phyloP scores from a whole-genome alignment of 2,329 filamentous ascomycete genomes.

The Clarireedia homoeocarpa region DNA sequence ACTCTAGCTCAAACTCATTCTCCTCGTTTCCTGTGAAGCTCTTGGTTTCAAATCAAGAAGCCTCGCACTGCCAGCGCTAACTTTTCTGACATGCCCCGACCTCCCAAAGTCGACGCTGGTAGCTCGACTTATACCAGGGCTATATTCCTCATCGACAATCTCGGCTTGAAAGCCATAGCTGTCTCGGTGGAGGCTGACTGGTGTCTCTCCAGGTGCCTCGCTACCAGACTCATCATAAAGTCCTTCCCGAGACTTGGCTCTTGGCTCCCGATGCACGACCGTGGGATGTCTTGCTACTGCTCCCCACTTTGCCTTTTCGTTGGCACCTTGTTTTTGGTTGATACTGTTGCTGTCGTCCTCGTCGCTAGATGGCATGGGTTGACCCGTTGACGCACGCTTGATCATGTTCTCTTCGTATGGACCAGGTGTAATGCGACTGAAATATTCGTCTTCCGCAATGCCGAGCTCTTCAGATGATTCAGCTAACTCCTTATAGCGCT shows the following conservation, averaged over 20 bases:
- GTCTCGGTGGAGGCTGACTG: slow-evolving; percentile 28
- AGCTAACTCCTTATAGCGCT: slow-evolving; percentile 43
- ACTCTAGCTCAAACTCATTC: slow-evolving; percentile 25
- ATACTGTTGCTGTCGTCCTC: slow-evolving; percentile 44
- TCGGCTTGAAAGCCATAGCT: slow-evolving; percentile 15
- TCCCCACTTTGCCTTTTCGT: slow-evolving; percentile 28
- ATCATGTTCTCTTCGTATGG: slow-evolving; percentile 25
- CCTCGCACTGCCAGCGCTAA: slow-evolving; percentile 72
- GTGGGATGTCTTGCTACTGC: slow-evolving; percentile 43
- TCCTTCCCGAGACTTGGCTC: slow-evolving; percentile 52
- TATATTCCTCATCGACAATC: slow-evolving; percentile 12
- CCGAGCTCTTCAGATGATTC: slow-evolving; percentile 59
- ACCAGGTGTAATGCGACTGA: slow-evolving; percentile 45
- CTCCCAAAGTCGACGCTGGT: slow-evolving; percentile 58
- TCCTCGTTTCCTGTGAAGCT: slow-evolving; percentile 43
- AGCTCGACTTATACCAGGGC: slow-evolving; percentile 48
- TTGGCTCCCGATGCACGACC: slow-evolving; percentile 53
- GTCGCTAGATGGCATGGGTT: slow-evolving; percentile 47
- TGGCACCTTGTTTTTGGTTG: slow-evolving; percentile 16
- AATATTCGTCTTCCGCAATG: slow-evolving; percentile 66
- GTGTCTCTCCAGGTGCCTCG: slow-evolving; percentile 17
- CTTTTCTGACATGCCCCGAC: slow-evolving; percentile 54
- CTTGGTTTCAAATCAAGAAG: slow-evolving; percentile 59
- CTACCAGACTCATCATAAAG: slow-evolving; percentile 30
- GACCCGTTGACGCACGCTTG: slow-evolving; percentile 37